A percentile compares a stretch with the other conserved stretches of the same genome.
phyloP scores from a whole-genome alignment of 2,329 filamentous ascomycete species.

The Fusarium albidum region DNA sequence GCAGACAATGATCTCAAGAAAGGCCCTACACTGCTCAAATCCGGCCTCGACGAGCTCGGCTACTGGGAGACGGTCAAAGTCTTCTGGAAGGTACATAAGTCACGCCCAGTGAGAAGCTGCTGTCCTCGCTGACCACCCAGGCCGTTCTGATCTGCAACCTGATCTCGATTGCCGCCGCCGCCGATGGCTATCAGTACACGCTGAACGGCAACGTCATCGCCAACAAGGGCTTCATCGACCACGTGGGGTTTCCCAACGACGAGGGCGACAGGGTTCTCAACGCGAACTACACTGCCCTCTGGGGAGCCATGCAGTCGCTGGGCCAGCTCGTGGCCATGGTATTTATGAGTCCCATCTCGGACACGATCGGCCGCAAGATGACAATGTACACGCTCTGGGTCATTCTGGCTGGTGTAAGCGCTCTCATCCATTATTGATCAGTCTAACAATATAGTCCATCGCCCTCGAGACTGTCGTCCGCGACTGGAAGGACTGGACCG shows the following conservation, averaged over 20 bases:
- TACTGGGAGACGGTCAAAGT: slow-evolving; percentile 5
- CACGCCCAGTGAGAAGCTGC: too few relatives aligned
- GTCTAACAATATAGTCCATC: too few relatives aligned
- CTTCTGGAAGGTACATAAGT: slow-evolving; percentile 6
- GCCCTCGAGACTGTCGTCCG: not conserved
- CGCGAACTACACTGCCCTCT: slow-evolving; percentile 15
- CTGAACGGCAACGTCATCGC: slow-evolving; percentile 22
- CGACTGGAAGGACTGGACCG: slow-evolving; percentile 14
- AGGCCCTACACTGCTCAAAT: slow-evolving; percentile 1
- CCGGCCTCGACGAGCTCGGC: slow-evolving; percentile 6
- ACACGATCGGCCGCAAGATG: slow-evolving; percentile 13
- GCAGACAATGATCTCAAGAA: not conserved
- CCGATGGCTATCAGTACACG: slow-evolving; percentile 18
- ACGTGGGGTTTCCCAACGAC: slow-evolving; percentile 6
- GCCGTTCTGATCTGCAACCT: slow-evolving; percentile 19
- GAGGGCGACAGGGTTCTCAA: slow-evolving; percentile 11
- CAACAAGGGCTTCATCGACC: slow-evolving; percentile 22
- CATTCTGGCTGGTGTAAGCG: not conserved
- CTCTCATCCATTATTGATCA: not conserved
- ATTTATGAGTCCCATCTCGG: slow-evolving; percentile 11
- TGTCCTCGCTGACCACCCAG: not conserved
- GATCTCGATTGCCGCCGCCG: slow-evolving; percentile 14
- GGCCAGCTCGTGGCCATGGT: slow-evolving; percentile 21
- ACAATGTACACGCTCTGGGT: slow-evolving; percentile 11
- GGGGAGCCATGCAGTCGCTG: slow-evolving; percentile 19